These are phyloP conservation scores for Paramecium sexaurelia DNA, from an alignment of 73 alveolate species.

Conservation along the genomic window DNA sequence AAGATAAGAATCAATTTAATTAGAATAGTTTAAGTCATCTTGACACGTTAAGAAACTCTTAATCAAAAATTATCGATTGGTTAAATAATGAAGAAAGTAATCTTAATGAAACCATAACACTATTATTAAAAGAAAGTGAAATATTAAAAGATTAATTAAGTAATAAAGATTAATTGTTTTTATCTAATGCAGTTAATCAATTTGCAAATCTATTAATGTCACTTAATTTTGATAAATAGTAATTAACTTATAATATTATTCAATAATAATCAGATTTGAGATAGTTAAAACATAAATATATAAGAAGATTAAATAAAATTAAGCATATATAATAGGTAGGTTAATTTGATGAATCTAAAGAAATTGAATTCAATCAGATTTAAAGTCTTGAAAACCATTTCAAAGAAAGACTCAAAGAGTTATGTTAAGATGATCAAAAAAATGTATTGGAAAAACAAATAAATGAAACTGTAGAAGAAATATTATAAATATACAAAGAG, in stretches of 20 bases:
- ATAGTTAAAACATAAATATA: constrained; percentile 5
- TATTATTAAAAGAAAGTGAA: background rate
- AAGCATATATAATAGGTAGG: background rate
- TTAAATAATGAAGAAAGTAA: background rate
- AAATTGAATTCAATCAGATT: background rate
- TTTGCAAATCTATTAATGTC: background rate
- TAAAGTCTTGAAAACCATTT: background rate
- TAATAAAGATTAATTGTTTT: background rate
- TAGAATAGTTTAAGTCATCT: background rate
- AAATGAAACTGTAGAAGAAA: background rate
- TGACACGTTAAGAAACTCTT: background rate
- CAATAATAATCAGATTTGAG: background rate
- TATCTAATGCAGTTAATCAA: background rate
- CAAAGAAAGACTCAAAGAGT: background rate
- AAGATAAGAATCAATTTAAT: background rate
- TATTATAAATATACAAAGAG: background rate
- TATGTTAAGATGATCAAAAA: background rate
- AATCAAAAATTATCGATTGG: background rate
- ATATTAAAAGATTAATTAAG: background rate
- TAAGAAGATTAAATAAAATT: background rate
- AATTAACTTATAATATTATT: background rate
- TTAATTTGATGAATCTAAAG: background rate
- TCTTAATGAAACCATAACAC: background rate
- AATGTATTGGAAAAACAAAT: background rate
- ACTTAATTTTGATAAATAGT: background rate